Base-by-base conservation (phyloP, 495 filamentous ascomycete species). In the Aspergillus panamensis region DNA sequence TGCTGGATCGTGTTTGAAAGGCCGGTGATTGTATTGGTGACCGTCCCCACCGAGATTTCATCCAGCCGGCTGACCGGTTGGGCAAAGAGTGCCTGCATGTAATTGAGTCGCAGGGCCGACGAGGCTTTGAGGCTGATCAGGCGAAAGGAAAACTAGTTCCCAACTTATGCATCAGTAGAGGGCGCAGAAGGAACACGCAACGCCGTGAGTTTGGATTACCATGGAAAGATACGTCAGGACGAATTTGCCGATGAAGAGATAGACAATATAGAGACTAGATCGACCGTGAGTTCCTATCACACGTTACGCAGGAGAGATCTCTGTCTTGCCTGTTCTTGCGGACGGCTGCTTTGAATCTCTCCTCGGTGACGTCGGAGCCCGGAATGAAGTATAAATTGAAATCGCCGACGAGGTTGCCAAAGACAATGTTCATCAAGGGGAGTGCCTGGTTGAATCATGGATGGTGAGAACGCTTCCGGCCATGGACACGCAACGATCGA, bases 1-100 rank as follows among this genome's bases (percentile, higher is more conserved):
- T 82, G 69, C 55, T 90, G 86, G 29, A 90, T 69, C 0, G 78
- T 76, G 58, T 87, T 89, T 19, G 84, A 82, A 2, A 80, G 80
- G 3, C 78, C 77, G 3, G 86, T 87, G 60, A 89, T 85, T 39
- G 83, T 80, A 19, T 81, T 81, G 14, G 80, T 80, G 9, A 73
- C 67, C 0, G 65, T 66, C 7, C 72, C 70, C 1, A 66, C 60
- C 5, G 70, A 68, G 8, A 74, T 58, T 29, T 67, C 60, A 51
- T 74, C 71, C 9, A 74, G 45, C 21, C 57, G 62, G 62, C 65
- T 68, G 40, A 76, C 60, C 0, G 70, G 66, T n/a, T 64, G 70
- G 7, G 65, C 32, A 47, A 74, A 72, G 8, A 76, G 60, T 0
- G 73, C 52, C n/a, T 60, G 42, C 37, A 71, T 67, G 37, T 74